Evolutionary conservation across 2,329 filamentous ascomycete genomes (phyloP).

Genomic region (Beauveria sp.): DNA sequence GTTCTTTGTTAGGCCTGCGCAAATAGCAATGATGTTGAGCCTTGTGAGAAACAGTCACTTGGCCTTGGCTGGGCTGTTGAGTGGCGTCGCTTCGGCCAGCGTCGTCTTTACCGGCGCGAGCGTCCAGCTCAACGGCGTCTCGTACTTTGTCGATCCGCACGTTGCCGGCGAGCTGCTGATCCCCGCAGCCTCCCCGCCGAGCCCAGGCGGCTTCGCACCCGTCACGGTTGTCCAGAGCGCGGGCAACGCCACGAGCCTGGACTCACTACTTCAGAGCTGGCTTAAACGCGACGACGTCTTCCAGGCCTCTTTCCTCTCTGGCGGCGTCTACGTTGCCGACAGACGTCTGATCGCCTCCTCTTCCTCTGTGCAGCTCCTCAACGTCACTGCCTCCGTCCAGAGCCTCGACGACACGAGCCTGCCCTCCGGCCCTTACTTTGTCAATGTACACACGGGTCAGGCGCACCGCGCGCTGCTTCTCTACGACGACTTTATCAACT

Average conservation of each 20-base stretch:
- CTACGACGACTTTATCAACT: constrained; percentile 25
- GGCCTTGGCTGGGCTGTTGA: neutral
- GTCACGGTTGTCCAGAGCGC: constrained; percentile 25
- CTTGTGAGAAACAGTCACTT: neutral
- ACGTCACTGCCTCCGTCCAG: neutral
- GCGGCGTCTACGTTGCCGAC: constrained; percentile 13
- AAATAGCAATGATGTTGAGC: neutral
- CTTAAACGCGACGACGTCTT: constrained; percentile 22
- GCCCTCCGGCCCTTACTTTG: constrained; percentile 30
- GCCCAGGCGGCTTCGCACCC: constrained; percentile 21
- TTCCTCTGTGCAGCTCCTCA: constrained; percentile 15
- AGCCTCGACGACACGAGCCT: neutral
- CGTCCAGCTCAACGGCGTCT: neutral
- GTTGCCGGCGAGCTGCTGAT: neutral
- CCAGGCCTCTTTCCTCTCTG: constrained; percentile 14
- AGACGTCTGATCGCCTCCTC: constrained; percentile 14
- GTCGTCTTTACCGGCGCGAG: constrained; percentile 1
- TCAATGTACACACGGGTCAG: constrained; percentile 23
- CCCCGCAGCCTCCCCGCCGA: neutral
- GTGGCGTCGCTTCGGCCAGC: neutral
- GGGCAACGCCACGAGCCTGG: constrained; percentile 16
- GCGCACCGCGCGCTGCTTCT: constrained; percentile 28
- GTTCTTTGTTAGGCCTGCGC: no score
- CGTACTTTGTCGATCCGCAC: constrained; percentile 9
- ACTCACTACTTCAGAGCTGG: constrained; percentile 24